Evolutionary conservation across 345 rosid genomes (phyloP).

Genomic region (Gossypium turneri): DNA sequence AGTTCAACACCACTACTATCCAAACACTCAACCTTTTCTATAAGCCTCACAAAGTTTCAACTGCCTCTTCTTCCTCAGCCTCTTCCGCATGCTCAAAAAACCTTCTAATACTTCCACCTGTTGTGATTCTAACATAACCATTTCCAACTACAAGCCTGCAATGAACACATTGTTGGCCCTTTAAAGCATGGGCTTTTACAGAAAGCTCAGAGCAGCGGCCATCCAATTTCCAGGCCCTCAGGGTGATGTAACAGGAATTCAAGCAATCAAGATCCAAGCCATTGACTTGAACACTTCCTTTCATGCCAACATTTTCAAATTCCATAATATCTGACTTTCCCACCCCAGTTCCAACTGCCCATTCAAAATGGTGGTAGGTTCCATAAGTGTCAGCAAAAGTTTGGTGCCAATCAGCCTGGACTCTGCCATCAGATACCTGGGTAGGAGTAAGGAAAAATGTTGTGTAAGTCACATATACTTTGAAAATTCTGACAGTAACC

Average conservation of each 20-base stretch:
- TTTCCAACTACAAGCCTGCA: constrained; percentile 87
- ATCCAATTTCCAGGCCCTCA: constrained; percentile 76
- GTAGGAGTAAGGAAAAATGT: constrained; percentile 20
- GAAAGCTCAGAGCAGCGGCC: constrained; percentile 71
- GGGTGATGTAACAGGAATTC: constrained; percentile 70
- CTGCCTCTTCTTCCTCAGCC: constrained; percentile 97
- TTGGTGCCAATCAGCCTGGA: constrained; percentile 85
- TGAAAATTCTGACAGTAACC: neutral
- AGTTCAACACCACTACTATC: neutral
- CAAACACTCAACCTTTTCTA: neutral
- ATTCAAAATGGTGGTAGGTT: constrained; percentile 79
- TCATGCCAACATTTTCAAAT: constrained; percentile 76
- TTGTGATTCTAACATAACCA: constrained; percentile 76
- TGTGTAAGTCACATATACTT: neutral
- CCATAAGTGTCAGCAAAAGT: constrained; percentile 65
- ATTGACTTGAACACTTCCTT: constrained; percentile 50
- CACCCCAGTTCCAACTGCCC: constrained; percentile 91
- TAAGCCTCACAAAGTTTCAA: constrained; percentile 17
- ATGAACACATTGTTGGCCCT: constrained; percentile 82
- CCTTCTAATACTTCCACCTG: constrained; percentile 71
- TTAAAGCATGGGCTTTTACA: constrained; percentile 89
- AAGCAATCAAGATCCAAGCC: constrained; percentile 66
- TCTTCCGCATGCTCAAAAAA: constrained; percentile 97
- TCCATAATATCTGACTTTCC: constrained; percentile 83
- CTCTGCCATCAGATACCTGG: constrained; percentile 71